These are phyloP conservation scores for Claviceps sp. DNA, from an alignment of 2,329 filamentous ascomycete genomes.

Conservation along the genomic window DNA sequence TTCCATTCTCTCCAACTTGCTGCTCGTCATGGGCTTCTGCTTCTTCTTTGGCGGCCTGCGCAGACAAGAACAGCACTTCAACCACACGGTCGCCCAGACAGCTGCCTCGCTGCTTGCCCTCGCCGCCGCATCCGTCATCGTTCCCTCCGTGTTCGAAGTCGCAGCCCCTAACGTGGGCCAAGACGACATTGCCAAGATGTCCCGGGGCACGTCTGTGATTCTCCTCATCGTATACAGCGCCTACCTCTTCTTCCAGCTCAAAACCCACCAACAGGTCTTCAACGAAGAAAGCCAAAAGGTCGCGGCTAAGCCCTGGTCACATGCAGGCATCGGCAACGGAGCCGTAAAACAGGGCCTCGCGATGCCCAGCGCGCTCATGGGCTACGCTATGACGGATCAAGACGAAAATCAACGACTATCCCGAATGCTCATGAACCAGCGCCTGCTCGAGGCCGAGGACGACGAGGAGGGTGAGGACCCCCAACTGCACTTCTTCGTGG, in stretches of 20 bases:
- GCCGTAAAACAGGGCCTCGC: slow-evolving; percentile 27
- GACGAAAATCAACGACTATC: slow-evolving; percentile 32
- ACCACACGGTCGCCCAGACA: slow-evolving; percentile 82
- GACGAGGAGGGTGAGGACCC: slow-evolving; percentile 65
- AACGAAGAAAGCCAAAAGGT: slow-evolving; percentile 69
- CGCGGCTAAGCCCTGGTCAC: slow-evolving; percentile 38
- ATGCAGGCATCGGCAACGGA: slow-evolving; percentile 14
- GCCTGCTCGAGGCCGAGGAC: slow-evolving; percentile 26
- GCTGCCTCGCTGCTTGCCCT: slow-evolving; percentile 69
- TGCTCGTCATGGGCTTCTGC: slow-evolving; percentile 81
- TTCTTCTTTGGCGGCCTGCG: slow-evolving; percentile 80
- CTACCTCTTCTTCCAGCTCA: slow-evolving; percentile 84
- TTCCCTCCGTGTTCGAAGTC: slow-evolving; percentile 73
- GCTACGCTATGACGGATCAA: slow-evolving; percentile 18
- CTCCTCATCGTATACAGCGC: slow-evolving; percentile 70
- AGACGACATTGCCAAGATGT: slow-evolving; percentile 45
- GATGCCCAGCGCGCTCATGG: slow-evolving; percentile 25
- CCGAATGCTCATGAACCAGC: slow-evolving; percentile 28
- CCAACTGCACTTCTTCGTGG: slow-evolving; percentile 57
- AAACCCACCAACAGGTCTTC: slow-evolving; percentile 71
- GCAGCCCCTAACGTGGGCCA: slow-evolving; percentile 24
- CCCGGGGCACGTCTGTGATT: slow-evolving; percentile 64
- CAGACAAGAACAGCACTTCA: slow-evolving; percentile 75
- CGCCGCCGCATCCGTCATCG: slow-evolving; percentile 69
- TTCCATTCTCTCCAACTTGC: slow-evolving; percentile 79